These are phyloP conservation scores for Penicillium subrubescens DNA, from an alignment of 495 filamentous ascomycete species.

Conservation along the genomic window DNA sequence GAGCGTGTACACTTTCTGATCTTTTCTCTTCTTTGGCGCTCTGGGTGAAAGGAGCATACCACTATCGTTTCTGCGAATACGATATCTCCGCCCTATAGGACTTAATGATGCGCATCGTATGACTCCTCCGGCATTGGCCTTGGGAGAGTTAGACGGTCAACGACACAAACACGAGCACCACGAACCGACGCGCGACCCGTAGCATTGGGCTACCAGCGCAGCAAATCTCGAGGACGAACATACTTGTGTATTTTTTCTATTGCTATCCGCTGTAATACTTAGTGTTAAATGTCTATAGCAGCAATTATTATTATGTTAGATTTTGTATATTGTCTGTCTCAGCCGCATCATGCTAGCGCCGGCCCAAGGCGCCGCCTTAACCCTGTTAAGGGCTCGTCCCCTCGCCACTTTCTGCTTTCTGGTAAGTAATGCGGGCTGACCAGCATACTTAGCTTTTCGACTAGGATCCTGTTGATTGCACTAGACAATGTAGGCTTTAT, in stretches of 20 bases:
- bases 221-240: slow-evolving; percentile 1
- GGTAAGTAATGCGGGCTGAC: not conserved
- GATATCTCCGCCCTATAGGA: slow-evolving; percentile 7
- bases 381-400: not conserved
- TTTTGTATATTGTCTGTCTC: not conserved
- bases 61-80: slow-evolving; percentile 13
- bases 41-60: slow-evolving; percentile 13
- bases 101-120: slow-evolving; percentile 18
- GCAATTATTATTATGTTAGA: not conserved
- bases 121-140: not conserved
- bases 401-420: not conserved
- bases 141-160: slow-evolving; percentile 11
- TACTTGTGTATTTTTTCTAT: slow-evolving; percentile 10
- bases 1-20: not conserved
- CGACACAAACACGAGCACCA: slow-evolving; percentile 21
- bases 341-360: not conserved
- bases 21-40: not conserved
- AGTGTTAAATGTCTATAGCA: slow-evolving; percentile 20
- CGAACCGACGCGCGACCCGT: not conserved
- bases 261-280: slow-evolving; percentile 18
- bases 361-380: not conserved
- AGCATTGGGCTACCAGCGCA: slow-evolving; percentile 1
- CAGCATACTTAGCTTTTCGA: not conserved
- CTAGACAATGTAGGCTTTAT: not conserved
- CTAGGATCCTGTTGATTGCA: not conserved